These are phyloP conservation scores for Picochlorum sp. DNA, from an alignment of 139 green algal species.

Conservation along the genomic window DNA sequence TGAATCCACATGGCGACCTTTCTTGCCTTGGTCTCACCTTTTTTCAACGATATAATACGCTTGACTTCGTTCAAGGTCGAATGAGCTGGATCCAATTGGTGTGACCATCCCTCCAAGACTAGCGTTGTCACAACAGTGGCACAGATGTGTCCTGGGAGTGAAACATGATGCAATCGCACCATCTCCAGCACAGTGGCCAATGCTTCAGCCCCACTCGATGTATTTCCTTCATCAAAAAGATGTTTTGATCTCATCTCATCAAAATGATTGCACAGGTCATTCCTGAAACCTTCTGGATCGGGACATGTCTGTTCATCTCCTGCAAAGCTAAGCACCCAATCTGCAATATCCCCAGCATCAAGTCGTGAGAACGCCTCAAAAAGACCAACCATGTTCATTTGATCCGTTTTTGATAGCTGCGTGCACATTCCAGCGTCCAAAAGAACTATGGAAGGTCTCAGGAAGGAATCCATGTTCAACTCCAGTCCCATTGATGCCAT, in stretches of 20 bases:
- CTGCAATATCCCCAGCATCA: slow-evolving; percentile 51
- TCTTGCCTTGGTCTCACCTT: slow-evolving; percentile 5
- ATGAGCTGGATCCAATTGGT: slow-evolving; percentile 34
- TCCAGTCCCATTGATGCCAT: neutral
- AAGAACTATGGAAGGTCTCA: slow-evolving; percentile 60
- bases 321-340: slow-evolving; percentile 61
- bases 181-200: slow-evolving; percentile 67
- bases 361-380: slow-evolving; percentile 49
- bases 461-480: neutral
- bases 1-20: slow-evolving; percentile 9
- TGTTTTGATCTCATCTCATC: slow-evolving; percentile 21
- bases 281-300: slow-evolving; percentile 54
- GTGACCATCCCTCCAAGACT: slow-evolving; percentile 80
- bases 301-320: slow-evolving; percentile 55
- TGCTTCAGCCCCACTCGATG: slow-evolving; percentile 51
- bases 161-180: slow-evolving; percentile 64
- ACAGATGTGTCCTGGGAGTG: slow-evolving; percentile 76
- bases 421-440: slow-evolving; percentile 89
- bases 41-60: slow-evolving; percentile 16
- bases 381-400: slow-evolving; percentile 47
- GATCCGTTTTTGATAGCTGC: slow-evolving; percentile 56
- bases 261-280: slow-evolving; percentile 47
- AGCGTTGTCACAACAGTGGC: slow-evolving; percentile 78
- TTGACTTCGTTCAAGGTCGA: slow-evolving; percentile 32
- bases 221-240: neutral